Evolutionary conservation across 192 early-diverging fungal species (phyloP).

Genomic region (Geranomyces michiganensis): DNA sequence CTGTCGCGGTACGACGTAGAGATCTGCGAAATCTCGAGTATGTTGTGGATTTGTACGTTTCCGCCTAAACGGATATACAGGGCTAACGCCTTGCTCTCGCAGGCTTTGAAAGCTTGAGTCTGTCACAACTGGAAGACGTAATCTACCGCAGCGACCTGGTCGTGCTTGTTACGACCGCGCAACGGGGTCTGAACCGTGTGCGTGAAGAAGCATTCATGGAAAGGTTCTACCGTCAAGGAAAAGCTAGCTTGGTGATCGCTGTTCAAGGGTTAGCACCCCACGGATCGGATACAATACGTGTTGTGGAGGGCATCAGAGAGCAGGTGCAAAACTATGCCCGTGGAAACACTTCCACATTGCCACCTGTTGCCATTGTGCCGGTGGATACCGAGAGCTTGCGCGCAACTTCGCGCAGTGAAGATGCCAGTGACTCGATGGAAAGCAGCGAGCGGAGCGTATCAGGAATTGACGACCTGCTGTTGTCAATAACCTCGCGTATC

Average conservation of each 20-base stretch:
- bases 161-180: constrained; percentile 38
- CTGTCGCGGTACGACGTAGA: constrained; percentile 12
- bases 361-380: constrained; percentile 1
- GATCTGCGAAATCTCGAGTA: constrained; percentile 10
- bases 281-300: background rate
- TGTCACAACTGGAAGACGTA: constrained; percentile 18
- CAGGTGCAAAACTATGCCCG: background rate
- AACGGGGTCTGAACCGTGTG: constrained; percentile 17
- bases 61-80: no score
- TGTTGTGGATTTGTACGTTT: background rate
- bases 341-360: background rate
- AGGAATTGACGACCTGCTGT: constrained; percentile 17
- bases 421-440: background rate
- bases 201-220: constrained; percentile 32
- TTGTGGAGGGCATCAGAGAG: background rate
- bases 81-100: constrained; percentile 2
- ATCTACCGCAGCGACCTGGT: constrained; percentile 39
- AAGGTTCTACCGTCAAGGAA: constrained; percentile 28
- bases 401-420: background rate
- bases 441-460: constrained; percentile 7
- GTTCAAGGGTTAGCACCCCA: constrained; percentile 23
- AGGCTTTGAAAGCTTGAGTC: background rate
- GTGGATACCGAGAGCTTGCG: background rate
- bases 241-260: constrained; percentile 39
- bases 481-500: constrained; percentile 18